These are phyloP conservation scores for Chiua virens DNA, from an alignment of 768 basidiomycete species.

Conservation along the genomic window DNA sequence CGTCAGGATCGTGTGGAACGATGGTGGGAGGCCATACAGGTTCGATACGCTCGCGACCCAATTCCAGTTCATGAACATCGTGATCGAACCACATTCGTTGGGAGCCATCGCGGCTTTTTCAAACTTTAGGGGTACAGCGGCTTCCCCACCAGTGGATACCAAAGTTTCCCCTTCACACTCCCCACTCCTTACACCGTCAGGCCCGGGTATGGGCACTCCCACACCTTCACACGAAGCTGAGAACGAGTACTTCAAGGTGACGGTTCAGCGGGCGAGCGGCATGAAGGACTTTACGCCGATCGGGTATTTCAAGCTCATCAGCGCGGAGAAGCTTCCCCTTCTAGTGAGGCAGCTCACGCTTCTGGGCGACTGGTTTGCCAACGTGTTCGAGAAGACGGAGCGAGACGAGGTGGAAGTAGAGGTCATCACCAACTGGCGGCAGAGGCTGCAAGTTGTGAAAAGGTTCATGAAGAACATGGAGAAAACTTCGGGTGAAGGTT, in stretches of 20 bases:
- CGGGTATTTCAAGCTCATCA: conserved; percentile 93
- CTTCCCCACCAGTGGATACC: conserved; percentile 6
- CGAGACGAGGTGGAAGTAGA: conserved; percentile 70
- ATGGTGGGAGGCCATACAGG: conserved; percentile 83
- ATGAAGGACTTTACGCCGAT: conserved; percentile 95
- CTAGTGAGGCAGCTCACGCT: conserved; percentile 87
- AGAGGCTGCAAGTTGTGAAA: conserved; percentile 75
- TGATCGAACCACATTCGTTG: conserved; percentile 90
- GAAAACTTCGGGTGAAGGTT: conserved; percentile 18
- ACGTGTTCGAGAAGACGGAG: conserved; percentile 75
- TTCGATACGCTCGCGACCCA: conserved; percentile 92
- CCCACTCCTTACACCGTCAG: conserved; percentile 13
- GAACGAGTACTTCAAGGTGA: conserved; percentile 95
- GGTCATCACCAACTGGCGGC: conserved; percentile 87
- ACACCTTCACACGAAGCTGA: conserved; percentile 55
- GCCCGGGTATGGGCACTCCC: conserved; percentile 8
- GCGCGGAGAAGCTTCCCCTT: conserved; percentile 81
- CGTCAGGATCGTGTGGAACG: conserved; percentile 97
- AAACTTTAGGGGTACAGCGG: conserved; percentile 42
- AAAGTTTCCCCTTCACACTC: conserved; percentile 21
- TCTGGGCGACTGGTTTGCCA: conserved; percentile 87
- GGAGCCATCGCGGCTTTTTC: conserved; percentile 85
- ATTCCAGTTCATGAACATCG: conserved; percentile 97
- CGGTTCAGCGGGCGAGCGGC: conserved; percentile 80
- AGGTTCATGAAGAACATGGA: conserved; percentile 47